Percentiles rank a stretch among this genome's conserved stretches.
phyloP scores from a whole-genome alignment of 148 eudicot species.

The Chenopodium formosanum region DNA sequence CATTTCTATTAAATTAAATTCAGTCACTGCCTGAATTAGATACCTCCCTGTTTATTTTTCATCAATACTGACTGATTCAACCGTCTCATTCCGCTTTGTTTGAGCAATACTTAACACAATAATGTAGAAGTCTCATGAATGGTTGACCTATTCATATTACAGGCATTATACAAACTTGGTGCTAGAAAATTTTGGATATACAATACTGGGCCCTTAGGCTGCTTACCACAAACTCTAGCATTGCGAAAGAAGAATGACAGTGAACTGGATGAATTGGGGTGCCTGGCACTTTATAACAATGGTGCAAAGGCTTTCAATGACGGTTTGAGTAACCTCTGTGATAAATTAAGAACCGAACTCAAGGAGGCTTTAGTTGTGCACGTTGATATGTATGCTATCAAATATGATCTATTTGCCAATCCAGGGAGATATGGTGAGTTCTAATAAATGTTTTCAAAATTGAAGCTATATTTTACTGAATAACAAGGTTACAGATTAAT shows the following conservation, averaged over 20 bases:
- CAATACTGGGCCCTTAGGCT: slow-evolving; percentile 40
- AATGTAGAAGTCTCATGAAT: neutral
- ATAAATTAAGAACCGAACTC: slow-evolving; percentile 31
- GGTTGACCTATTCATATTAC: neutral
- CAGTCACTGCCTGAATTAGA: neutral
- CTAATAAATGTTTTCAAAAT: neutral
- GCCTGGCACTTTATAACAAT: slow-evolving; percentile 36
- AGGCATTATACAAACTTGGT: slow-evolving; percentile 32
- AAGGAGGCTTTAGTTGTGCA: slow-evolving; percentile 32
- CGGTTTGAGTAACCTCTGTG: slow-evolving; percentile 25
- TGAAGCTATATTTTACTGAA: neutral
- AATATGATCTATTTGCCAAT: slow-evolving; percentile 45
- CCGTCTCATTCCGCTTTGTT: neutral
- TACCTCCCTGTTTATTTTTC: neutral
- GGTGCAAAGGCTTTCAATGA: slow-evolving; percentile 39
- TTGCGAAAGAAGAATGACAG: slow-evolving; percentile 18
- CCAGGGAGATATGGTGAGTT: slow-evolving; percentile 36
- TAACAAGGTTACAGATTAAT: too few relatives aligned
- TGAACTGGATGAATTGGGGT: slow-evolving; percentile 41
- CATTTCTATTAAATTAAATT: neutral
- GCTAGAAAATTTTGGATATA: slow-evolving; percentile 44
- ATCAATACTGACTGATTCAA: neutral
- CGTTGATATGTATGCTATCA: slow-evolving; percentile 47
- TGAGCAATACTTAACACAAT: neutral
- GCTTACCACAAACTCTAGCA: slow-evolving; percentile 43